Base-by-base conservation (phyloP, 2,329 filamentous ascomycete genomes). In the Fusarium odoratissimum region DNA sequence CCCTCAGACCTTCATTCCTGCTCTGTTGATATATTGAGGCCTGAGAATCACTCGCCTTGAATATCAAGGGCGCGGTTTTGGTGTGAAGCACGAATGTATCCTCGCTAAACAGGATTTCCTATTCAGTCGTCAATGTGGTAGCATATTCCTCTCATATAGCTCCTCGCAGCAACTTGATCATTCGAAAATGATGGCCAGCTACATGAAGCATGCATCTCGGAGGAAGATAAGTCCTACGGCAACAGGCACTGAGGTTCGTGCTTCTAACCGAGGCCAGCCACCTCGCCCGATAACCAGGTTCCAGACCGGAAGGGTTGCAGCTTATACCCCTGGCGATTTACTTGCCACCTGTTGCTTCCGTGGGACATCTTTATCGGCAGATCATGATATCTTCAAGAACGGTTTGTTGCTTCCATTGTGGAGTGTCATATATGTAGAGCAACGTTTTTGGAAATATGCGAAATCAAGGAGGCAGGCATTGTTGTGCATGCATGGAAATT, bases 311-410 rank as follows among this genome's bases (percentile, higher is more conserved):
- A 11, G 56, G 65, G 17, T 33, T 74, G 14, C 37, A 66, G 35
- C 62, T 71, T n/a, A 40, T 71, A 28, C 70, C 73, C 28, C 51
- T 75, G 9, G 66, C 54, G 13, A 64, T 76, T 63, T 41, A 49
- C 28, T 35, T 74, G 38, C 71, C 73, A n/a, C 60, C 64, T 30
- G 61, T 48, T 25, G 62, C 51, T 51, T 51, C 46, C 14, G 56
- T 71, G 21, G 66, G 68, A 42, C 40, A 51, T 40, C n/a, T 68
- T 49, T 69, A 44, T 44, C 42, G 9, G 42, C 35, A 40, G 56
- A 38, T 17, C 33, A 46, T 21, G 56, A 31, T 8, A 44, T 16
- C 17, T 23, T 6, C 23, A 51, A 60, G 31, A 59, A 46, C 38
- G 60, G 64, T 12, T 55, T 59, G 38, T 51, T 69, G 38, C 56